Conservation (phyloP, 106 monocot genomes). For the Xerophyta viscosa region DNA sequence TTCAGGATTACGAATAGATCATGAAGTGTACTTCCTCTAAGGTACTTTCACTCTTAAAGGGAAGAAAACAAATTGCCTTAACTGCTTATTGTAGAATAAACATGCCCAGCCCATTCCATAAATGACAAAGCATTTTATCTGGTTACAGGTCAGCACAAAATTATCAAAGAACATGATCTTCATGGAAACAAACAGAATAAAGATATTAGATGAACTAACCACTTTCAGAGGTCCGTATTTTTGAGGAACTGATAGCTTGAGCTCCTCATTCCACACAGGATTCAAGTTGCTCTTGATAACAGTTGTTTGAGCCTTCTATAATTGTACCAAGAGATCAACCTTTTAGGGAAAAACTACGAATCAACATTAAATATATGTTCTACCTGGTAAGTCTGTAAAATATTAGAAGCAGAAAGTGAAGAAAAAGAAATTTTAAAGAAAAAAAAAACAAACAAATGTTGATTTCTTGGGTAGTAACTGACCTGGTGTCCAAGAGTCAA, state of each 20-base stretch:
- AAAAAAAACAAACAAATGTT: neutral
- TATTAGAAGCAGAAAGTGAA: too few species aligned
- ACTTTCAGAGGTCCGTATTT: slow-evolving; percentile 57
- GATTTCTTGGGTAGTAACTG: neutral
- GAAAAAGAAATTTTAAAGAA: neutral
- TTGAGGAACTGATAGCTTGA: slow-evolving; percentile 53
- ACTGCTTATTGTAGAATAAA: too few species aligned
- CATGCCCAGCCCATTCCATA: too few species aligned
- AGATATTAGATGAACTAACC: slow-evolving; percentile 25
- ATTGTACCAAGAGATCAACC: neutral
- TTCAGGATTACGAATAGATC: too few species aligned
- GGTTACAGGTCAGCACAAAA: too few species aligned
- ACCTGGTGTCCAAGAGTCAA: slow-evolving; percentile 66
- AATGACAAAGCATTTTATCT: too few species aligned
- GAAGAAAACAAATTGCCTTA: too few species aligned
- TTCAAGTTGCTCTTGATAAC: slow-evolving; percentile 70
- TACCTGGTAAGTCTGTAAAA: too few species aligned
- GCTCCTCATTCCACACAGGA: slow-evolving; percentile 81
- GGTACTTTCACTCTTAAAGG: too few species aligned
- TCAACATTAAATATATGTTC: too few species aligned
- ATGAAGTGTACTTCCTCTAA: too few species aligned
- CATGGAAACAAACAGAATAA: neutral
- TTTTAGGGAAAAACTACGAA: too few species aligned
- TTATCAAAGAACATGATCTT: neutral
- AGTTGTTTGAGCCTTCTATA: slow-evolving; percentile 50